These are phyloP conservation scores for Scutellaria galericulata DNA, from an alignment of 257 asterid genomes.

Conservation along the genomic window DNA sequence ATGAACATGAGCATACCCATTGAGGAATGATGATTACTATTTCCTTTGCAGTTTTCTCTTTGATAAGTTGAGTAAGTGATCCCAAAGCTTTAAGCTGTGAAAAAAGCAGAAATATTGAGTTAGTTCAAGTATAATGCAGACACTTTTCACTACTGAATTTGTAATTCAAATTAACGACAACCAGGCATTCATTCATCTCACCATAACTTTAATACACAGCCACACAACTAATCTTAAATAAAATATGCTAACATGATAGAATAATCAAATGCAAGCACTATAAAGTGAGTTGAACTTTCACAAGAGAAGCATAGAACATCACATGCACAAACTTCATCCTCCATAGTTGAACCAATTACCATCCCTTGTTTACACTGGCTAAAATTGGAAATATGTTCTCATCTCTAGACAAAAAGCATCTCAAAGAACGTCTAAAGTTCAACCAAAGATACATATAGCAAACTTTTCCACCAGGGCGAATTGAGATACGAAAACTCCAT, in stretches of 20 bases:
- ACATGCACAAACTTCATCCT: neutral
- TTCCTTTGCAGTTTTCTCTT: constrained; percentile 72
- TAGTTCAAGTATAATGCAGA: constrained; percentile 24
- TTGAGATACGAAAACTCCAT: constrained; percentile 1
- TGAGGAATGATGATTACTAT: constrained; percentile 71
- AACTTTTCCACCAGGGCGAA: neutral
- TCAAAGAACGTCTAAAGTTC: neutral
- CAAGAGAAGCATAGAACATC: neutral
- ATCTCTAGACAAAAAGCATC: constrained; percentile 1
- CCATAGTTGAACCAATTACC: neutral
- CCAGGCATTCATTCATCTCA: neutral
- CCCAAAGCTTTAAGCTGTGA: constrained; percentile 91
- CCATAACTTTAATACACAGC: constrained; percentile 17
- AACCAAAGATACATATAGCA: constrained; percentile 16
- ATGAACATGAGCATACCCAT: constrained; percentile 68
- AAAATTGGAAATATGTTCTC: neutral
- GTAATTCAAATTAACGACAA: neutral
- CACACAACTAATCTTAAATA: constrained; percentile 3
- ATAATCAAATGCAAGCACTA: constrained; percentile 15
- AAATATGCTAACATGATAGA: neutral
- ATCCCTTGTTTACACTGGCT: constrained; percentile 6
- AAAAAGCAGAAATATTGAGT: constrained; percentile 37
- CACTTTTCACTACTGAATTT: too few species aligned
- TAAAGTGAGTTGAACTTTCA: constrained; percentile 7
- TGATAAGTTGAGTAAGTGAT: constrained; percentile 73